A percentile compares a stretch with the other conserved stretches of the same genome.
Evolutionary conservation across 2,329 filamentous ascomycete genomes (phyloP).

Genomic region (Penicillium sp.): DNA sequence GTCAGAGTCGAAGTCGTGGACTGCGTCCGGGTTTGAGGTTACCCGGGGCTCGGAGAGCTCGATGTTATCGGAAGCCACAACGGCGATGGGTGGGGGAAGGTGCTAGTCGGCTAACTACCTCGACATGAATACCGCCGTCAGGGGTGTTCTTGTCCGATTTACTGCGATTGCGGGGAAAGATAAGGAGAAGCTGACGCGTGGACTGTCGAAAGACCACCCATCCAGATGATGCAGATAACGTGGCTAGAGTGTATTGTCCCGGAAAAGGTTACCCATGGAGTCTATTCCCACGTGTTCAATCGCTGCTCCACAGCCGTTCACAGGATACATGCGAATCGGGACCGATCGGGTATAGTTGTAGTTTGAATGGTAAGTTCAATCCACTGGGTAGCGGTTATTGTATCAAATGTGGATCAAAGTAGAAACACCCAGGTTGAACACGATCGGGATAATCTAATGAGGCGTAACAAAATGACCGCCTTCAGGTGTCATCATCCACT

Average conservation of each 20-base stretch:
- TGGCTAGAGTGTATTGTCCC: not conserved
- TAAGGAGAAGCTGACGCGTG: constrained; percentile 5
- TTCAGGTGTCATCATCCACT: constrained; percentile 7
- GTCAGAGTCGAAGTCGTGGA: constrained; percentile 40
- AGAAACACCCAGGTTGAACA: not conserved
- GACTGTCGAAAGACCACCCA: constrained; percentile 2
- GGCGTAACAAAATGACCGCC: not conserved
- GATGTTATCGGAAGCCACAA: constrained; percentile 34
- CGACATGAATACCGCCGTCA: constrained; percentile 7
- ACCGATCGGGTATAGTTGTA: not conserved
- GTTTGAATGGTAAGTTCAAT: not conserved
- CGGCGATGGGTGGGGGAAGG: constrained; percentile 15
- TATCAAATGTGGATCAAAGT: not conserved
- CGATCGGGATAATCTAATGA: not conserved
- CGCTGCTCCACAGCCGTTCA: not conserved
- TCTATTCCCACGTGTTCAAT: constrained; percentile 7
- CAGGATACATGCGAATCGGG: not conserved
- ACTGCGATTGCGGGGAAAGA: constrained; percentile 6
- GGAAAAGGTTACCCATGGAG: not conserved
- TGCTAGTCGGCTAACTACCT: constrained; percentile 5
- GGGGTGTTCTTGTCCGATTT: constrained; percentile 4
- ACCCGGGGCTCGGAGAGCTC: constrained; percentile 26
- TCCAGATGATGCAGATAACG: constrained; percentile 8
- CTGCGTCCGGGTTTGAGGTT: constrained; percentile 34
- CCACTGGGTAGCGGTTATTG: not conserved